A percentile compares a stretch with the other conserved stretches of the same genome.
Evolutionary conservation across 305 asterid genomes (phyloP).

Genomic region (Rubia occidens): DNA sequence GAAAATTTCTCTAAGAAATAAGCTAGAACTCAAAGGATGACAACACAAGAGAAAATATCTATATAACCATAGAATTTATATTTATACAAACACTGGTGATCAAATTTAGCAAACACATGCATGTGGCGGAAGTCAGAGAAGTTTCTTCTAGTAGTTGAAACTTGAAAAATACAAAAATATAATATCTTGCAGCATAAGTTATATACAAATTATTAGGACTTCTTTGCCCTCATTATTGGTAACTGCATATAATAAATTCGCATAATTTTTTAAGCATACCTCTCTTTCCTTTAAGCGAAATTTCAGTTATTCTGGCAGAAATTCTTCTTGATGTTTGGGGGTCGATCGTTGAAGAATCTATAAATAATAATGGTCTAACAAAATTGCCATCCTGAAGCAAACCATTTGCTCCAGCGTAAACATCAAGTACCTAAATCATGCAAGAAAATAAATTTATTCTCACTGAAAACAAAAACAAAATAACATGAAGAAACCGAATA

Average conservation of each 20-base stretch:
- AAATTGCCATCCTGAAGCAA: constrained; percentile 40
- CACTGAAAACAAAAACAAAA: neutral
- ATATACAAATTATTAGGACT: neutral
- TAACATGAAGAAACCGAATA: neutral
- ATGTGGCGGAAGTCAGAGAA: neutral
- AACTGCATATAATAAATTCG: neutral
- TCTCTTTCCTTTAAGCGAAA: constrained; percentile 29
- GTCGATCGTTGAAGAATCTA: constrained; percentile 92
- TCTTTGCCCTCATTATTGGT: neutral
- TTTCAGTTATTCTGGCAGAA: constrained; percentile 40
- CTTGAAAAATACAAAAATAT: neutral
- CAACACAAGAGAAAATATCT: neutral
- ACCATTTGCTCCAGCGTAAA: constrained; percentile 75
- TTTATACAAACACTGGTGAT: neutral
- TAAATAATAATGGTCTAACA: constrained; percentile 55
- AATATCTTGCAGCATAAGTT: neutral
- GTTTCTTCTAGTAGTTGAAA: neutral
- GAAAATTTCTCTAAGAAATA: neutral
- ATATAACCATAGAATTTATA: neutral
- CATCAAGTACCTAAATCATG: constrained; percentile 63
- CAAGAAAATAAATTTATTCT: neutral
- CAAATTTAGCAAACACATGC: neutral
- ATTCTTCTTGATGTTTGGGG: constrained; percentile 84
- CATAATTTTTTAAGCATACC: constrained; percentile 29
- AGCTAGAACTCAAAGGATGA: constrained; percentile 6